These are phyloP conservation scores for Acanthamoeba triangularis DNA, from an alignment of 208 protist species.

Conservation along the genomic window DNA sequence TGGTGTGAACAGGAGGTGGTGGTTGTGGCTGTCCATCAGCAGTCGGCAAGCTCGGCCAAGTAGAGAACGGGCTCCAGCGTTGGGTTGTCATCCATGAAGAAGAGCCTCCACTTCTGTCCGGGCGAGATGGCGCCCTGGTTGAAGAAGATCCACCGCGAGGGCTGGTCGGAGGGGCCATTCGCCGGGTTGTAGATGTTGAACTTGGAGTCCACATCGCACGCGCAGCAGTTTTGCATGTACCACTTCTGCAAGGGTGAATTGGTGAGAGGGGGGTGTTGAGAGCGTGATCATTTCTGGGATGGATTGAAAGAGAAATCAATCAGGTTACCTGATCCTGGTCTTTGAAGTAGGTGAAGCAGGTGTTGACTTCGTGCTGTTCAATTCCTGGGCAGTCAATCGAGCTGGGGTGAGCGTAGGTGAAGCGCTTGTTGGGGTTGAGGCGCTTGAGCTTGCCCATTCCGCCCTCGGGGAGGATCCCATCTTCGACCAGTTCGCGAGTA, in stretches of 20 bases:
- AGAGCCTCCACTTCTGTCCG: not conserved
- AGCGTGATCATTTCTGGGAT: too few species aligned
- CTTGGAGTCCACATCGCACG: not conserved
- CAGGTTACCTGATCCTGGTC: not conserved
- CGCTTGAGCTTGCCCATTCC: not conserved
- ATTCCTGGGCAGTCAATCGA: not conserved
- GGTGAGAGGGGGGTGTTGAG: not conserved
- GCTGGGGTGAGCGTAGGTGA: not conserved
- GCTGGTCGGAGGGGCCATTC: not conserved
- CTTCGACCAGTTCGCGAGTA: not conserved
- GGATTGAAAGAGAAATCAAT: not conserved
- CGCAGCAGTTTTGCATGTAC: constrained; percentile 23
- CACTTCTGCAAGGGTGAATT: not conserved
- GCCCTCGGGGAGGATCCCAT: not conserved
- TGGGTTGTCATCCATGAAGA: constrained; percentile 31
- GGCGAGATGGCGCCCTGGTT: not conserved
- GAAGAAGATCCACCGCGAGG: not conserved
- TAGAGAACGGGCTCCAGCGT: not conserved
- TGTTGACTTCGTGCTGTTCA: not conserved
- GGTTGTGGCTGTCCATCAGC: not conserved
- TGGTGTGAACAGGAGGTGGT: not conserved
- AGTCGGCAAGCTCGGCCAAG: not conserved
- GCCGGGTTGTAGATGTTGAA: not conserved
- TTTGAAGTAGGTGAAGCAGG: constrained; percentile 13
- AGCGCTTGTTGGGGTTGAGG: not conserved